Percentiles rank a stretch among this genome's conserved stretches.
Evolutionary conservation across 192 early-diverging fungal species (phyloP).

Genomic region (Podochytrium sp.): DNA sequence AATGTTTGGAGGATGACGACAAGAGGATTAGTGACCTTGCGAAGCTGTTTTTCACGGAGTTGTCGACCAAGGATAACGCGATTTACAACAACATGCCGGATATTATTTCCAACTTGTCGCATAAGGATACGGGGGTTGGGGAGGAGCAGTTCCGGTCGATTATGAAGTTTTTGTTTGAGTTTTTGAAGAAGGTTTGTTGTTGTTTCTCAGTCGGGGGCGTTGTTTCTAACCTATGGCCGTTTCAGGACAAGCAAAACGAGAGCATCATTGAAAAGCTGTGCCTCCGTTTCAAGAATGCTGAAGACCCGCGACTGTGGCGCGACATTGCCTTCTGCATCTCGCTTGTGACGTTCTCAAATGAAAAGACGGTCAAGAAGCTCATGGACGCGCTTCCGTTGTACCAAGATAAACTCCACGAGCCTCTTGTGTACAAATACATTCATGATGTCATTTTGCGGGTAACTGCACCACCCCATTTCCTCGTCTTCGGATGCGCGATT

Average conservation of each 20-base stretch:
- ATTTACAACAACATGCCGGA: constrained; percentile 99
- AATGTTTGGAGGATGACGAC: constrained; percentile 86
- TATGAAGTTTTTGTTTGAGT: constrained; percentile 95
- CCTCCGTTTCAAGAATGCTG: constrained; percentile 84
- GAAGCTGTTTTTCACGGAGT: constrained; percentile 94
- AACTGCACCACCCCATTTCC: not conserved
- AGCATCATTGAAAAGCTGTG: constrained; percentile 97
- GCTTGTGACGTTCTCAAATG: constrained; percentile 83
- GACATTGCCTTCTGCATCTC: constrained; percentile 94
- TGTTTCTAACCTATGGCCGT: not conserved
- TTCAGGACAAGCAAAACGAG: constrained; percentile 91
- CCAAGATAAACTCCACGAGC: constrained; percentile 90
- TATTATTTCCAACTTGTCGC: constrained; percentile 91
- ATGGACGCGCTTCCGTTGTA: constrained; percentile 84
- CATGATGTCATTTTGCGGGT: constrained; percentile 87
- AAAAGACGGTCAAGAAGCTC: constrained; percentile 83
- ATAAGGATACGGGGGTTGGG: constrained; percentile 61
- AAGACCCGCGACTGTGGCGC: constrained; percentile 80
- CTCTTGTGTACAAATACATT: constrained; percentile 81
- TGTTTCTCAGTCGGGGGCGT: too few relatives aligned
- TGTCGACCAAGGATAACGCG: constrained; percentile 95
- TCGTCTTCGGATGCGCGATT: not conserved
- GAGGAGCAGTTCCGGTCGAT: constrained; percentile 87
- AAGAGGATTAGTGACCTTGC: constrained; percentile 88
- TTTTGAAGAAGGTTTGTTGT: constrained; percentile 84